Evolutionary conservation across 2,329 filamentous ascomycete species (phyloP).

Genomic region (Aspergillus sp.): DNA sequence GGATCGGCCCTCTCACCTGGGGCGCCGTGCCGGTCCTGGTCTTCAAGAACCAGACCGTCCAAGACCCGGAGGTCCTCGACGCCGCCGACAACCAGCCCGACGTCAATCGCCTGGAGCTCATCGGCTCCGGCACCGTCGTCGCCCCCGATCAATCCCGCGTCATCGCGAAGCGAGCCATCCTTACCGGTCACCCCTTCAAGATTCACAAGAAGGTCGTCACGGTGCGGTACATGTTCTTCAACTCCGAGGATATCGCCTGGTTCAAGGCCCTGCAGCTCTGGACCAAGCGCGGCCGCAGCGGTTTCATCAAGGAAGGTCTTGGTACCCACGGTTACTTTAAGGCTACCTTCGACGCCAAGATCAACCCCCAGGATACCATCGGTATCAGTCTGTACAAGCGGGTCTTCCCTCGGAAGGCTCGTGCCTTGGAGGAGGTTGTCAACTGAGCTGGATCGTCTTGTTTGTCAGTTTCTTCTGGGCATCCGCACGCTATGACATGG

Average conservation of each 20-base stretch:
- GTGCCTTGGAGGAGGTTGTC: slow-evolving; percentile 41
- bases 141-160: slow-evolving; percentile 73
- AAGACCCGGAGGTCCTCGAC: slow-evolving; percentile 43
- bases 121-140: slow-evolving; percentile 84
- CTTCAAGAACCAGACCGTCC: slow-evolving; percentile 60
- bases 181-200: slow-evolving; percentile 96
- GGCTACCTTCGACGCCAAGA: slow-evolving; percentile 91
- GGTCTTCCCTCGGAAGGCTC: slow-evolving; percentile 73
- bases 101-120: slow-evolving; percentile 61
- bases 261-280: slow-evolving; percentile 95
- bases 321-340: slow-evolving; percentile 99
- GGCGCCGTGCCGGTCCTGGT: slow-evolving; percentile 86
- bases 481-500: too few species aligned
- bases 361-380: slow-evolving; percentile 93
- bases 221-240: slow-evolving; percentile 99
- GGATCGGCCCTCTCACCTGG: slow-evolving; percentile 90
- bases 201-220: slow-evolving; percentile 98
- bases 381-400: slow-evolving; percentile 87
- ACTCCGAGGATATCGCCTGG: slow-evolving; percentile 90
- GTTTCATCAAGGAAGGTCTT: slow-evolving; percentile 89
- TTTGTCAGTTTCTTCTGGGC: too few species aligned
- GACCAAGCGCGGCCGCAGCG: slow-evolving; percentile 84
- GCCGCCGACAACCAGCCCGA: slow-evolving; percentile 46
- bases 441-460: slow-evolving; percentile 7
- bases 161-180: slow-evolving; percentile 87